phyloP scores from a whole-genome alignment of 352 stramenopile species.

The Phytophthora capsici region DNA sequence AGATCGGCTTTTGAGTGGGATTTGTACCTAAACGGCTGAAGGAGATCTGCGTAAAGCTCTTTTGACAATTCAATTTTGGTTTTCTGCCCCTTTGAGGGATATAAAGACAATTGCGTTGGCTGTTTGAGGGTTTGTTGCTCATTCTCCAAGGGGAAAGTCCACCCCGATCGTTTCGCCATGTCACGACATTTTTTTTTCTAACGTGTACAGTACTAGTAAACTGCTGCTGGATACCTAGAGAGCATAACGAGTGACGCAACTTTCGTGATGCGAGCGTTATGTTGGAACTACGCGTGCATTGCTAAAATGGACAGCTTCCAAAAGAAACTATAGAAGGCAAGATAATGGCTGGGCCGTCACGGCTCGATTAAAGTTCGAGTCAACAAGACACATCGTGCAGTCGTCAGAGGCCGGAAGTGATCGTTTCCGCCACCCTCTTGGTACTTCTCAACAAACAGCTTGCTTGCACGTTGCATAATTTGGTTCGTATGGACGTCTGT shows the following conservation, averaged over 20 bases:
- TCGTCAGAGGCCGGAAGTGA: slow-evolving; percentile 2
- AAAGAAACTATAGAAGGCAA: background rate
- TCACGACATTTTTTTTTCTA: background rate
- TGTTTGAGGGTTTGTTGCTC: slow-evolving; percentile 10
- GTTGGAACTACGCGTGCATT: background rate
- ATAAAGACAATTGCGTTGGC: no score
- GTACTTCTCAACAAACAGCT: slow-evolving; percentile 20
- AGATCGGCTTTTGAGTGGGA: background rate
- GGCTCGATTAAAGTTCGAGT: background rate
- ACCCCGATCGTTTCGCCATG: slow-evolving; percentile 16
- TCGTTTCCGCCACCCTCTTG: slow-evolving; percentile 2
- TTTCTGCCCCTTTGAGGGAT: no score
- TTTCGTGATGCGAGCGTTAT: background rate
- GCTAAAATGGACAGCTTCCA: no score
- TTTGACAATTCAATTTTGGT: no score
- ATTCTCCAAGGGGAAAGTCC: slow-evolving; percentile 9
- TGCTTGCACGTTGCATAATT: background rate
- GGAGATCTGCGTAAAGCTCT: no score
- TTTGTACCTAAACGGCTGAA: background rate
- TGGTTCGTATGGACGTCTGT: slow-evolving; percentile 5
- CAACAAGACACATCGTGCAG: slow-evolving; percentile 10
- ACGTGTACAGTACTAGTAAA: no score
- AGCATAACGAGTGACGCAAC: background rate
- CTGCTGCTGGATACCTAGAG: slow-evolving; percentile 12
- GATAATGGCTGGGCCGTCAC: background rate